phyloP scores from a whole-genome alignment of 306 rosid species.

The Gastrolobium bilobum region DNA sequence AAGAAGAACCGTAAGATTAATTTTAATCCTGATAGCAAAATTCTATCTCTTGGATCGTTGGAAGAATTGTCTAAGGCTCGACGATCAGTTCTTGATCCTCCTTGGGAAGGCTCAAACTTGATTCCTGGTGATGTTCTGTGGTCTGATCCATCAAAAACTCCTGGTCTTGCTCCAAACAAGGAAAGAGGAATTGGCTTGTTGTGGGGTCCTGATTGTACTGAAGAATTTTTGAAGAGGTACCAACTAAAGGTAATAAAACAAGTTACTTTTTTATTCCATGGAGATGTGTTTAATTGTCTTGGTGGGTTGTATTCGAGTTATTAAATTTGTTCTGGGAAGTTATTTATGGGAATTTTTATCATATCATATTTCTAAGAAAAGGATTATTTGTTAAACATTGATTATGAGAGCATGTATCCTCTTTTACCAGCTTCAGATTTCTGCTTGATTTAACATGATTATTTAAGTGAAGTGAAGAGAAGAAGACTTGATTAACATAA shows the following conservation, averaged over 20 bases:
- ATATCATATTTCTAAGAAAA: slow-evolving; percentile 18
- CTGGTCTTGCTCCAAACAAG: slow-evolving; percentile 83
- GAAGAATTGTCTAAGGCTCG: slow-evolving; percentile 82
- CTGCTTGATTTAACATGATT: slow-evolving; percentile 39
- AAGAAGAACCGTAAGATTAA: slow-evolving; percentile 77
- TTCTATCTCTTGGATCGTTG: slow-evolving; percentile 70
- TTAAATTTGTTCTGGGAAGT: slow-evolving; percentile 6
- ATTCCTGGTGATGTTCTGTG: slow-evolving; percentile 96
- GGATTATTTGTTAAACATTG: background rate
- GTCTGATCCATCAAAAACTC: slow-evolving; percentile 87
- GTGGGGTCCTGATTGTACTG: slow-evolving; percentile 96
- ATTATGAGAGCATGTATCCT: slow-evolving; percentile 17
- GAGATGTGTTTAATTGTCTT: slow-evolving; percentile 21
- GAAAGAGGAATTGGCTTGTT: slow-evolving; percentile 90
- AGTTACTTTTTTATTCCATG: background rate
- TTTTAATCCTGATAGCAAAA: slow-evolving; percentile 58
- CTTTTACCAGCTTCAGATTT: slow-evolving; percentile 24
- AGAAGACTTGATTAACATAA: background rate
- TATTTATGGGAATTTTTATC: slow-evolving; percentile 6
- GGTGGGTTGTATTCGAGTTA: slow-evolving; percentile 14
- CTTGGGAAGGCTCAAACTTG: slow-evolving; percentile 90
- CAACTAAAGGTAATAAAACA: slow-evolving; percentile 67
- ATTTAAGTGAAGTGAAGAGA: slow-evolving; percentile 29
- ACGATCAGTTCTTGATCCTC: slow-evolving; percentile 93
- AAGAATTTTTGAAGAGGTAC: slow-evolving; percentile 78